Conservation (phyloP, 2,329 filamentous ascomycete species). For the Penicillium nordicum region DNA sequence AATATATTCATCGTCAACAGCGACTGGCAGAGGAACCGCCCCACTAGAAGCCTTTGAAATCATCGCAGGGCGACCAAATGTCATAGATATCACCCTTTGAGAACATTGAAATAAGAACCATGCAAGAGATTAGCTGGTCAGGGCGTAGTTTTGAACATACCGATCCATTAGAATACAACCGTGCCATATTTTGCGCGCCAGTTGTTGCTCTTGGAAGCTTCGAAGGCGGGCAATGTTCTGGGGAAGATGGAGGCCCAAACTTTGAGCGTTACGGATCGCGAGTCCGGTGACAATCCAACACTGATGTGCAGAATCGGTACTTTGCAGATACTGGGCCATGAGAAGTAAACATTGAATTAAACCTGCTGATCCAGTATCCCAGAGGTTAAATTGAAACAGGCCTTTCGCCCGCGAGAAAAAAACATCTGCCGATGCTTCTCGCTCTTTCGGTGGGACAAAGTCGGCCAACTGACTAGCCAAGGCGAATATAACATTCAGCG, state of each 20-base stretch:
- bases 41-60: slow-evolving; percentile 29
- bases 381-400: slow-evolving; percentile 43
- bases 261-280: slow-evolving; percentile 48
- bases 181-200: slow-evolving; percentile 36
- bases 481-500: slow-evolving; percentile 49
- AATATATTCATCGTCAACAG: slow-evolving; percentile 35
- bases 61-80: slow-evolving; percentile 38
- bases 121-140: too few relatives aligned
- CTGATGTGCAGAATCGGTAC: slow-evolving; percentile 48
- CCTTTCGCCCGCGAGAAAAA: slow-evolving; percentile 47
- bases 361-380: slow-evolving; percentile 44
- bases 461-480: slow-evolving; percentile 47
- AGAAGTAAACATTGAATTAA: slow-evolving; percentile 49
- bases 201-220: slow-evolving; percentile 28
- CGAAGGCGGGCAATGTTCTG: slow-evolving; percentile 34
- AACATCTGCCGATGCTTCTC: slow-evolving; percentile 40
- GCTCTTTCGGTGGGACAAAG: slow-evolving; percentile 38
- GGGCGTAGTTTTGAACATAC: slow-evolving; percentile 13
- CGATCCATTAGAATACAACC: slow-evolving; percentile 39
- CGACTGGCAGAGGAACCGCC: slow-evolving; percentile 28
- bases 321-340: slow-evolving; percentile 50
- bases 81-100: slow-evolving; percentile 37
- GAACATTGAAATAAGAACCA: background rate
- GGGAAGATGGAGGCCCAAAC: slow-evolving; percentile 45
- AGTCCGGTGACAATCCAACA: slow-evolving; percentile 51